phyloP scores from a whole-genome alignment of 768 basidiomycete species.

The Podaxis sp. region DNA sequence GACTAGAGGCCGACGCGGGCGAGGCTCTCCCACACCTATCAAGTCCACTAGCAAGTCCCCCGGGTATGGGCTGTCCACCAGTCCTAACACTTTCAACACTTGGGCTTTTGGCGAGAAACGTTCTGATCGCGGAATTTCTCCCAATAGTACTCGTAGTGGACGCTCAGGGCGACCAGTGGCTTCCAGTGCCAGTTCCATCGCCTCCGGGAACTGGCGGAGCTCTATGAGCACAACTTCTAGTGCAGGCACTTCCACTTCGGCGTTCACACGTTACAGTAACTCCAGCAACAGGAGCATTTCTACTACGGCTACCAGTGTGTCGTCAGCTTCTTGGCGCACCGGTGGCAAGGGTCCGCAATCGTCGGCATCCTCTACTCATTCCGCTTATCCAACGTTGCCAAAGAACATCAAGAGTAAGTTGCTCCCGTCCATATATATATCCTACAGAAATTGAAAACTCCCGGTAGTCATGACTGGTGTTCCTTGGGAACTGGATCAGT shows the following conservation, averaged over 20 bases:
- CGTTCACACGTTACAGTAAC: slow-evolving; percentile 81
- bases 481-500: slow-evolving; percentile 70
- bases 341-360: slow-evolving; percentile 36
- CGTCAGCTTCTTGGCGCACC: slow-evolving; percentile 71
- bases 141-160: slow-evolving; percentile 56
- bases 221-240: slow-evolving; percentile 71
- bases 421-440: neutral
- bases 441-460: slow-evolving; percentile 10
- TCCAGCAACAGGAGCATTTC: slow-evolving; percentile 71
- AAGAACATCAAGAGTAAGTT: slow-evolving; percentile 83
- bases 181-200: slow-evolving; percentile 61
- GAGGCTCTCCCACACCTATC: slow-evolving; percentile 20
- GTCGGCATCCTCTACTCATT: slow-evolving; percentile 27
- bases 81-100: slow-evolving; percentile 28
- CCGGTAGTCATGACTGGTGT: slow-evolving; percentile 69
- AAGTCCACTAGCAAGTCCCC: slow-evolving; percentile 27
- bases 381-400: slow-evolving; percentile 37
- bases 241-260: slow-evolving; percentile 64
- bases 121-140: slow-evolving; percentile 51
- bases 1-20: slow-evolving; percentile 46
- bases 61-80: slow-evolving; percentile 25
- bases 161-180: slow-evolving; percentile 35
- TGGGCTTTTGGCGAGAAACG: slow-evolving; percentile 32
- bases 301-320: slow-evolving; percentile 79
- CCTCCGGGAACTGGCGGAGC: slow-evolving; percentile 76